These are phyloP conservation scores for Rugosomyces carneus DNA, from an alignment of 1,284 basidiomycete species.

Conservation along the genomic window DNA sequence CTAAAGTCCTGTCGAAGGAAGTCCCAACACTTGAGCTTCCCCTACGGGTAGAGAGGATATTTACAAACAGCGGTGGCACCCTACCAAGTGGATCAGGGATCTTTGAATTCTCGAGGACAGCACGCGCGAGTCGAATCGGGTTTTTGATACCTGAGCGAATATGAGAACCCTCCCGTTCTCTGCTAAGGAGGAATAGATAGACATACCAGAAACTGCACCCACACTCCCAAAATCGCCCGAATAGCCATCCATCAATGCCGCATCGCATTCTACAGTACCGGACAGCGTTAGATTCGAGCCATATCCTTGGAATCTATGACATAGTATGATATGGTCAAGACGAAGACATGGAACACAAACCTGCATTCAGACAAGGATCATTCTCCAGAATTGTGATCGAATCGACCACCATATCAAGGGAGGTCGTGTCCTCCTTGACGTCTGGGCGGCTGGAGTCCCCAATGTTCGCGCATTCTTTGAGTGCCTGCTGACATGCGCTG, in stretches of 20 bases:
- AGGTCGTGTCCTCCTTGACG: conserved; percentile 13
- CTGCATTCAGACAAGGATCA: conserved; percentile 59
- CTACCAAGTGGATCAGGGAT: conserved; percentile 50
- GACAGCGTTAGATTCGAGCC: conserved; percentile 69
- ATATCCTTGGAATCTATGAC: conserved; percentile 38
- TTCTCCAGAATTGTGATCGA: conserved; percentile 58
- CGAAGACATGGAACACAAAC: conserved; percentile 26
- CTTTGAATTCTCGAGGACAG: conserved; percentile 48
- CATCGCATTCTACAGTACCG: conserved; percentile 73
- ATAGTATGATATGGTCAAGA: not conserved
- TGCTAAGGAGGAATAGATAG: not conserved
- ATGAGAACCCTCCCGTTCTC: not conserved
- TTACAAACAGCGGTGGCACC: conserved; percentile 56
- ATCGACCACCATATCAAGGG: conserved; percentile 40
- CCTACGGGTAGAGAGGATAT: not conserved
- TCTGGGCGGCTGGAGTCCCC: not conserved
- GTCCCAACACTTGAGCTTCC: not conserved
- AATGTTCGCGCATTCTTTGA: conserved; percentile 13
- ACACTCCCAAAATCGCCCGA: conserved; percentile 57
- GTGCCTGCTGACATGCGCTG: conserved; percentile 42
- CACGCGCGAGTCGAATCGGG: conserved; percentile 53
- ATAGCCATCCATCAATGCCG: conserved; percentile 58
- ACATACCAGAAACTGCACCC: conserved; percentile 57
- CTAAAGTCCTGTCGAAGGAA: conserved; percentile 24
- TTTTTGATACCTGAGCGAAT: conserved; percentile 50